Base-by-base conservation (phyloP, 2,329 filamentous ascomycete genomes). In the Apiospora marii region DNA sequence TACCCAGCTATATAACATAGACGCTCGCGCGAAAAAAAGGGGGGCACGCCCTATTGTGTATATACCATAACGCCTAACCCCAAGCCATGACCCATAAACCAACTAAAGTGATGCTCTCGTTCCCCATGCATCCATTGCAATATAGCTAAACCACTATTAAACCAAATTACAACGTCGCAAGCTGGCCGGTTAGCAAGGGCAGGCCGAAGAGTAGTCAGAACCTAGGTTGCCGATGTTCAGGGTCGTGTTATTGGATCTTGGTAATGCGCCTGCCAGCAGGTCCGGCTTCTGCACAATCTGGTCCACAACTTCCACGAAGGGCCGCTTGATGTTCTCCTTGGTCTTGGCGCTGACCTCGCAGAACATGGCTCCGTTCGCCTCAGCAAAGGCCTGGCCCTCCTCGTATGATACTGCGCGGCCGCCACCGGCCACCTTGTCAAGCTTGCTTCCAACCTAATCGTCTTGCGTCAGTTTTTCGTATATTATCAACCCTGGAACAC, bases 341-440 rank as follows among this genome's bases (percentile, higher is more conserved):
- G 87, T 88, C 81, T 87, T 87, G 64, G 86, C 83, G 77, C 87
- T 89, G 61, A 85, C 85, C 80, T 90, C 88, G 75, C 86, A 88
- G 79, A 89, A 89, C 8, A 81, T 79, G 3, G 83, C 84, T 16
- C 83, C 84, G 71, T 86, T 83, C 16, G 82, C 81, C 68, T 82
- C 80, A 2, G 87, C 87, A 67, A 88, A 81, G 19, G 82, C 82
- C 70, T 80, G 79, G 41, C 86, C 88, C 75, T 89, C 87, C 51
- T 86, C 86, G 24, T 76, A 73, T 37, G 82, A 83, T 19, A 89
- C 87, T 22, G 82, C 84, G 53, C 87, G 83, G 71, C 78, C 77
- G 70, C 78, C 78, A 5, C 81, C 73, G 14, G 79, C 77, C 22
- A 82, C 82, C 71, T 85, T 85, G 80, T 90, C 88, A 30, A 86